Conservation (phyloP, 140 eudicot species). For the Oenanthe javanica region DNA sequence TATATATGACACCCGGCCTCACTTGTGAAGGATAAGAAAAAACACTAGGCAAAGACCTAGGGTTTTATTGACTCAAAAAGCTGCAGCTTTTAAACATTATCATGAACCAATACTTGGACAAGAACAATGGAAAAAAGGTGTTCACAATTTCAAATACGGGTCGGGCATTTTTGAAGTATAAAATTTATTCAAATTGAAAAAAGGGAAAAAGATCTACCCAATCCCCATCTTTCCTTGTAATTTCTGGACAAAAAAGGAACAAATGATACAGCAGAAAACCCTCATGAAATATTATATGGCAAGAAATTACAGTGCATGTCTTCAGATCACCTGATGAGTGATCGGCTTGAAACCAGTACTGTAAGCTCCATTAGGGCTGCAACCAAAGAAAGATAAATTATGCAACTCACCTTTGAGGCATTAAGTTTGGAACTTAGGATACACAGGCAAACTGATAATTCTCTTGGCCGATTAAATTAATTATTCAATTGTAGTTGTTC, state of each 20-base stretch:
- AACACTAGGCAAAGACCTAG: not conserved
- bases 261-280: not conserved
- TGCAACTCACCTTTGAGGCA: not conserved
- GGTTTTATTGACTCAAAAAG: not conserved
- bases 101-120: not conserved
- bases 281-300: not conserved
- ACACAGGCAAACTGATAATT: not conserved
- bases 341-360: conserved; percentile 94
- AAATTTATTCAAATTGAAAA: not conserved
- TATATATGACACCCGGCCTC: not conserved
- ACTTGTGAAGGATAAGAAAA: not conserved
- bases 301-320: not conserved
- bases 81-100: not conserved
- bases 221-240: not conserved
- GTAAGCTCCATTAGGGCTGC: conserved; percentile 97
- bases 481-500: not conserved
- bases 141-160: not conserved
- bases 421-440: not conserved
- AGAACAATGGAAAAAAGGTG: not conserved
- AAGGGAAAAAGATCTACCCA: not conserved
- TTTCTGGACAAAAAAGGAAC: not conserved
- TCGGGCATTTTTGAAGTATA: not conserved
- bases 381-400: conserved; percentile 7
- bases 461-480: not conserved
- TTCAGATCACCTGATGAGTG: conserved; percentile 76